Conservation (phyloP, 768 basidiomycete species). For the Clitopilus hobsonii region DNA sequence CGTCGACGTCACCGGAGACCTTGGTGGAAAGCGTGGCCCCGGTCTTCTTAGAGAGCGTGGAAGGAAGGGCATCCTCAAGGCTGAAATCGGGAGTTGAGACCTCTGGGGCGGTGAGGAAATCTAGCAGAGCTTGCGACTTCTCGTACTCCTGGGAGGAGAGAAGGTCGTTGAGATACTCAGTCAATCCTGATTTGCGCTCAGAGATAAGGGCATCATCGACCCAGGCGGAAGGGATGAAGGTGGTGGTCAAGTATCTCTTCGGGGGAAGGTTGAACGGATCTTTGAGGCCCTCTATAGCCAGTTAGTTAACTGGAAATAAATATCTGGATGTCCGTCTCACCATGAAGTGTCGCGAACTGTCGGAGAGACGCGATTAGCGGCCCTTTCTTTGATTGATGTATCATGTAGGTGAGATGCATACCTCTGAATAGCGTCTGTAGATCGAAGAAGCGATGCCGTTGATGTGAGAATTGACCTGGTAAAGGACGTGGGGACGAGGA, state of each 20-base stretch:
- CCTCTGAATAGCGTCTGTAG: slow-evolving; percentile 41
- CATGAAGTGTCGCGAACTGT: slow-evolving; percentile 38
- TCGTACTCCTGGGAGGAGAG: slow-evolving; percentile 30
- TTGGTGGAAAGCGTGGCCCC: not conserved
- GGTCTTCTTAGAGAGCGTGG: slow-evolving; percentile 35
- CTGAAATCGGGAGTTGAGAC: slow-evolving; percentile 24
- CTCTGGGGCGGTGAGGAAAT: slow-evolving; percentile 30
- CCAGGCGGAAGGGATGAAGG: slow-evolving; percentile 49
- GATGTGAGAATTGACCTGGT: slow-evolving; percentile 30
- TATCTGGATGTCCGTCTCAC: too few relatives aligned
- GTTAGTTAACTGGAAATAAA: too few relatives aligned
- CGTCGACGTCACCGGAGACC: slow-evolving; percentile 12
- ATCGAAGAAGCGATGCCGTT: slow-evolving; percentile 23
- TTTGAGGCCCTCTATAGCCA: slow-evolving; percentile 24
- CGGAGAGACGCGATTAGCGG: too few relatives aligned
- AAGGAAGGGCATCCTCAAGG: slow-evolving; percentile 42
- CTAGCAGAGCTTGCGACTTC: slow-evolving; percentile 24
- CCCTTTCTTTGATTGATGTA: too few relatives aligned
- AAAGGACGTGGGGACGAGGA: slow-evolving; percentile 46
- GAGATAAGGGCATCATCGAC: slow-evolving; percentile 46
- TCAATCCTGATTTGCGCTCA: slow-evolving; percentile 45
- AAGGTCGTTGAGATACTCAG: slow-evolving; percentile 35
- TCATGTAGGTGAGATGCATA: slow-evolving; percentile 11
- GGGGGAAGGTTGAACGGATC: slow-evolving; percentile 41
- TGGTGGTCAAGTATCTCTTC: slow-evolving; percentile 44